A percentile compares a stretch with the other conserved stretches of the same genome.
phyloP scores from a whole-genome alignment of 2,329 filamentous ascomycete genomes.

The Pseudogymnoascus sp. region DNA sequence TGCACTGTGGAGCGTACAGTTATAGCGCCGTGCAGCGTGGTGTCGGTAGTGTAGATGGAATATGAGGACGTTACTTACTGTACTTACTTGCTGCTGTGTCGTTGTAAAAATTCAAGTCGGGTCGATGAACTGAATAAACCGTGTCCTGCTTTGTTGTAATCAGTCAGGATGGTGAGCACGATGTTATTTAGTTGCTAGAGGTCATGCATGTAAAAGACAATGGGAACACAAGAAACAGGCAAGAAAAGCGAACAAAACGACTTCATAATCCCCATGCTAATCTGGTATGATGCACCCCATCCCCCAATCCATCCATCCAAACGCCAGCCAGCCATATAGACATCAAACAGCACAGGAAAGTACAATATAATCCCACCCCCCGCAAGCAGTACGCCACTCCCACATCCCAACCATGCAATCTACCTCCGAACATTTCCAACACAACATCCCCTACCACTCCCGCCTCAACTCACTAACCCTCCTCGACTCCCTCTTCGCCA shows the following conservation, averaged over 20 bases:
- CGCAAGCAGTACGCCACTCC: background rate
- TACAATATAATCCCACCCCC: background rate
- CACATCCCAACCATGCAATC: background rate
- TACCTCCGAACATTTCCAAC: background rate
- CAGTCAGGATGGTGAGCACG: no score
- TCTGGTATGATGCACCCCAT: background rate
- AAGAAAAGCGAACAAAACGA: background rate
- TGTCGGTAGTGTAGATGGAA: background rate
- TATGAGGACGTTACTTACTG: background rate
- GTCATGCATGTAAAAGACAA: background rate
- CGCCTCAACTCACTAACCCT: background rate
- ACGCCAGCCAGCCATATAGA: background rate
- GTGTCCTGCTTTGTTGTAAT: no score
- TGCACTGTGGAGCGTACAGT: no score
- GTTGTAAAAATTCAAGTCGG: background rate
- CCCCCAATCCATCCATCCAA: background rate
- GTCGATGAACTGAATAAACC: no score
- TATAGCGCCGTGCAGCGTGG: background rate
- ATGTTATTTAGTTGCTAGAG: no score
- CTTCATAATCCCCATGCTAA: background rate
- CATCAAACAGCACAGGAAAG: background rate
- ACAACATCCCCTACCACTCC: background rate
- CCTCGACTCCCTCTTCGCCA: background rate
- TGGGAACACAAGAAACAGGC: background rate
- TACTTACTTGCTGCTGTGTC: background rate